Percentiles rank a stretch among this genome's conserved stretches.
Conservation (phyloP, 2,329 filamentous ascomycete species). For the Pezicula radicicola region DNA sequence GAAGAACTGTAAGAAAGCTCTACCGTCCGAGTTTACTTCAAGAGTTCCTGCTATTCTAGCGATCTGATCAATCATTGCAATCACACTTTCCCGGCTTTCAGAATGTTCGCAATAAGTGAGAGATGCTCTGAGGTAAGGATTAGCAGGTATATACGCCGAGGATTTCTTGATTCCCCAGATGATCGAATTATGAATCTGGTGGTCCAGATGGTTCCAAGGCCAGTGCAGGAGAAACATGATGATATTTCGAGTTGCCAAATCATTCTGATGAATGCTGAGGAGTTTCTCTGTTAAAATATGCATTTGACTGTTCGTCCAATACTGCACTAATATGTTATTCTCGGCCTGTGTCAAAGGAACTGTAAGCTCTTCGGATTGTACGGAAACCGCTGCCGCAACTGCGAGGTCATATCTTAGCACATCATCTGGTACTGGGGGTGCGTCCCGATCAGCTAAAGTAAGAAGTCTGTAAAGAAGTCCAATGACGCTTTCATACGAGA, state of each 20-base stretch:
- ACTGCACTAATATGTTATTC: slow-evolving; percentile 40
- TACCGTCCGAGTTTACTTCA: slow-evolving; percentile 24
- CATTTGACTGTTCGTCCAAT: slow-evolving; percentile 33
- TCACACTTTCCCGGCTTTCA: slow-evolving; percentile 12
- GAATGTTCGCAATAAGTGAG: slow-evolving; percentile 26
- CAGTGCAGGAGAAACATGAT: slow-evolving; percentile 50
- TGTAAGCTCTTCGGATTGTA: slow-evolving; percentile 25
- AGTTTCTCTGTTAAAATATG: slow-evolving; percentile 66
- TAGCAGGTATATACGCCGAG: slow-evolving; percentile 7
- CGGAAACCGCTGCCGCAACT: slow-evolving; percentile 4
- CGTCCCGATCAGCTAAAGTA: slow-evolving; percentile 19
- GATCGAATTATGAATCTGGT: slow-evolving; percentile 42
- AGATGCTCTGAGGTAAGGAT: slow-evolving; percentile 27
- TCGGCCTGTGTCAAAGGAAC: slow-evolving; percentile 46
- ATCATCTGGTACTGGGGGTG: slow-evolving; percentile 33
- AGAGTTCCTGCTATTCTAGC: slow-evolving; percentile 16
- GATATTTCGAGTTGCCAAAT: slow-evolving; percentile 49
- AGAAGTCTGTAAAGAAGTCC: slow-evolving; percentile 38
- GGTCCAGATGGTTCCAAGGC: slow-evolving; percentile 48
- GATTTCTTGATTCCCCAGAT: slow-evolving; percentile 21
- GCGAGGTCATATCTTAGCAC: slow-evolving; percentile 36
- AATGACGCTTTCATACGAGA: slow-evolving; percentile 53
- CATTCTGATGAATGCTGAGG: slow-evolving; percentile 58
- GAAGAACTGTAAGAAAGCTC: slow-evolving; percentile 28
- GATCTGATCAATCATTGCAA: slow-evolving; percentile 18